These are phyloP conservation scores for Metschnikowia shivogae DNA, from an alignment of 805 yeast genomes.

Conservation along the genomic window DNA sequence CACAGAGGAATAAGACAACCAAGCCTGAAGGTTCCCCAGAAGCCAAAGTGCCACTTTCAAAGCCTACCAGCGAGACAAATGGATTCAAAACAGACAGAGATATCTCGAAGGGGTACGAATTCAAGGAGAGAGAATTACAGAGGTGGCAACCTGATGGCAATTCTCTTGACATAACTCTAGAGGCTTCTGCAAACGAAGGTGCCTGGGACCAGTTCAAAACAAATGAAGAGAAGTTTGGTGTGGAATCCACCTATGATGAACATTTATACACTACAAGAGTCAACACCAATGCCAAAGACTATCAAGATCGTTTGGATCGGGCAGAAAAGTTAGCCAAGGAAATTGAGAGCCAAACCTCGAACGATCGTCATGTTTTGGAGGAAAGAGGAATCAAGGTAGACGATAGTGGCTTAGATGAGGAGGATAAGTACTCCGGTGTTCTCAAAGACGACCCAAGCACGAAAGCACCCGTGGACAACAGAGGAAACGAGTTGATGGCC, in stretches of 20 bases:
- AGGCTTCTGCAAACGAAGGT: constrained; percentile 27
- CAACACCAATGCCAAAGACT: constrained; percentile 70
- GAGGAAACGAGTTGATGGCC: constrained; percentile 48
- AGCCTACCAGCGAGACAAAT: background rate
- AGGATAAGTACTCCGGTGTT: constrained; percentile 91
- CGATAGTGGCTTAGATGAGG: constrained; percentile 89
- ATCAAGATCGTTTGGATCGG: constrained; percentile 52
- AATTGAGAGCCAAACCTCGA: constrained; percentile 63
- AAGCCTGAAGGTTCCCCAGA: constrained; percentile 3
- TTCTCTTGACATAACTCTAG: constrained; percentile 33
- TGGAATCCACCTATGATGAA: constrained; percentile 80
- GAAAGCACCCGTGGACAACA: constrained; percentile 44
- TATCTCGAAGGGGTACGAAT: constrained; percentile 50
- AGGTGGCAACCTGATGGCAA: constrained; percentile 75
- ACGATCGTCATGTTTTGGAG: constrained; percentile 81
- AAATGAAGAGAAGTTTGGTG: constrained; percentile 87
- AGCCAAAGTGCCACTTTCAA: background rate
- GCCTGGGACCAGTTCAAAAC: constrained; percentile 93
- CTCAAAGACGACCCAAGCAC: constrained; percentile 5
- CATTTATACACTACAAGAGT: constrained; percentile 79
- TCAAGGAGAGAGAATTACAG: constrained; percentile 69
- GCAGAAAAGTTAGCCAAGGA: constrained; percentile 83
- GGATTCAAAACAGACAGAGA: constrained; percentile 81
- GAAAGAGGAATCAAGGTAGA: constrained; percentile 79
- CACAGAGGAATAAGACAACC: background rate